Conservation (phyloP, 2,329 filamentous ascomycete species). For the Chalaropsis ovoidea region DNA sequence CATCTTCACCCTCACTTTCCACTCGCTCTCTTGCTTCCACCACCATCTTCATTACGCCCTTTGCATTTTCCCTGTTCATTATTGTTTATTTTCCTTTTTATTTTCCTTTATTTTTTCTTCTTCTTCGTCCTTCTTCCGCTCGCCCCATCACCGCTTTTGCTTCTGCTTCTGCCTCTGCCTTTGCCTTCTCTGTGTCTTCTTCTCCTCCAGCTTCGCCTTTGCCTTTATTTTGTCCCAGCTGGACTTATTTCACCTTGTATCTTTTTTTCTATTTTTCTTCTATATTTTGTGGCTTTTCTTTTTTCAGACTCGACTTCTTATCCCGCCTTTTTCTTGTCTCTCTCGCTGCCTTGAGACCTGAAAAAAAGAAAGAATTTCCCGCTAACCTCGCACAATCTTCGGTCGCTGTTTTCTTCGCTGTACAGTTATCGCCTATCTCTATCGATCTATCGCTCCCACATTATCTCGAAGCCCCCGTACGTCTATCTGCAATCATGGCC, state of each 20-base stretch:
- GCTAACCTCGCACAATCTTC: background rate
- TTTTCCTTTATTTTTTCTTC: conserved; percentile 1
- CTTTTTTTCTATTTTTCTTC: background rate
- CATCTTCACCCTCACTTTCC: background rate
- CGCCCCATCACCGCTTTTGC: background rate
- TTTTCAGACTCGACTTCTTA: background rate
- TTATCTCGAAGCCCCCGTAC: no score
- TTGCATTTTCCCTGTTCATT: conserved; percentile 12
- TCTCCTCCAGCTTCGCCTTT: conserved; percentile 9
- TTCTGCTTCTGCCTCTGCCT: background rate
- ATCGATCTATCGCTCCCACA: background rate
- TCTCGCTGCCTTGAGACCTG: background rate
- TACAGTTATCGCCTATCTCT: background rate
- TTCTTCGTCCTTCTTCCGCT: background rate
- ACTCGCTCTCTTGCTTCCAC: background rate
- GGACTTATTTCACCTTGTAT: conserved; percentile 1
- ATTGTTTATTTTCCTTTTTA: conserved; percentile 9
- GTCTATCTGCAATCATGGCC: no score
- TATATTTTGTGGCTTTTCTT: background rate
- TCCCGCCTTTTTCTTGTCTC: background rate
- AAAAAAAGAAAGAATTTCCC: no score
- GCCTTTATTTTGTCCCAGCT: background rate
- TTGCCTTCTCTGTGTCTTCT: conserved; percentile 6
- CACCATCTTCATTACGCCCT: background rate
- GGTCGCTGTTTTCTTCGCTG: background rate